A percentile compares a stretch with the other conserved stretches of the same genome.
Conservation (phyloP, 306 rosid species). For the Medicago arabica region DNA sequence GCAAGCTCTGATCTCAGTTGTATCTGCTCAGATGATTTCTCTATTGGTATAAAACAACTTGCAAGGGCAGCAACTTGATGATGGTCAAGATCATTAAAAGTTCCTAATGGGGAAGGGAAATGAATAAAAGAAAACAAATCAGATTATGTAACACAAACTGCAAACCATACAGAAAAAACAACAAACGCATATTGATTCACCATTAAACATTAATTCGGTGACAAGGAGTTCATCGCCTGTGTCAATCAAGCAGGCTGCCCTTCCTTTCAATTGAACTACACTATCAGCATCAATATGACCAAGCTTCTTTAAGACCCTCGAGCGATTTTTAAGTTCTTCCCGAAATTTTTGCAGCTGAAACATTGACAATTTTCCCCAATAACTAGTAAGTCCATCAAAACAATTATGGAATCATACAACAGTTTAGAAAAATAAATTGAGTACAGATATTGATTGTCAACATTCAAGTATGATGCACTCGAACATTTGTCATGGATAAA, state of each 20-base stretch:
- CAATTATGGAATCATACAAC: neutral
- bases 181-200: conserved; percentile 49
- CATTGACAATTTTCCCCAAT: conserved; percentile 1
- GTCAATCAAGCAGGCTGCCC: conserved; percentile 99
- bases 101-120: conserved; percentile 57
- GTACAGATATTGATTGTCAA: neutral
- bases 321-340: conserved; percentile 88
- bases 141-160: conserved; percentile 28
- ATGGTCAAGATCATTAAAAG: conserved; percentile 93
- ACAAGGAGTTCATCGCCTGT: conserved; percentile 98
- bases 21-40: conserved; percentile 89
- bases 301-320: conserved; percentile 92
- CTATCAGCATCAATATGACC: conserved; percentile 94
- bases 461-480: conserved; percentile 2
- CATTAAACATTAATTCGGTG: conserved; percentile 97
- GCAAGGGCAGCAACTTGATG: conserved; percentile 98
- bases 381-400: conserved; percentile 16
- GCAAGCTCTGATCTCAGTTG: conserved; percentile 92
- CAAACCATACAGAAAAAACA: conserved; percentile 1
- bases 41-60: conserved; percentile 96
- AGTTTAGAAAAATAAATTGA: conserved; percentile 22
- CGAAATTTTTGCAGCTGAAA: conserved; percentile 93
- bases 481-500: conserved; percentile 12
- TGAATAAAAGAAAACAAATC: neutral
- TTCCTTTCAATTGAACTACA: conserved; percentile 96